Evolutionary conservation across 371 early-diverging fungal species (phyloP).

Genomic region (Rhizomucor miehei): DNA sequence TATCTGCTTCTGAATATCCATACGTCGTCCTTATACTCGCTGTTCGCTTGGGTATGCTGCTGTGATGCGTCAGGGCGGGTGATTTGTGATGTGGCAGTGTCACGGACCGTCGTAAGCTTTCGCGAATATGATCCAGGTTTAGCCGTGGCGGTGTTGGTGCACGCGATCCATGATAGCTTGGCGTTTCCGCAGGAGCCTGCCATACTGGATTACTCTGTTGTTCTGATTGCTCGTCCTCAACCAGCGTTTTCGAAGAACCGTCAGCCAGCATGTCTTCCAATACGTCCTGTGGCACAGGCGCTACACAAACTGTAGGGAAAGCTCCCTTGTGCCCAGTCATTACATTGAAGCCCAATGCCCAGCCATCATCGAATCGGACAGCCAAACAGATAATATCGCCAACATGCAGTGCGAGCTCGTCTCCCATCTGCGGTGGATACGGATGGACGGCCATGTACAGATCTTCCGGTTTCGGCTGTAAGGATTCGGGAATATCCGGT

Average conservation of each 20-base stretch:
- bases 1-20: slow-evolving; percentile 29
- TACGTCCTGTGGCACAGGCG: slow-evolving; percentile 32
- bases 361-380: slow-evolving; percentile 65
- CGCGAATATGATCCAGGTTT: slow-evolving; percentile 17
- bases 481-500: slow-evolving; percentile 3
- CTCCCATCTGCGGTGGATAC: slow-evolving; percentile 60
- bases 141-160: slow-evolving; percentile 1
- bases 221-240: slow-evolving; percentile 20
- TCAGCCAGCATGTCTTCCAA: slow-evolving; percentile 29
- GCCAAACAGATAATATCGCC: slow-evolving; percentile 68
- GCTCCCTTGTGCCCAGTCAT: slow-evolving; percentile 65
- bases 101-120: slow-evolving; percentile 25
- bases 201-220: too few relatives aligned
- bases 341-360: slow-evolving; percentile 72
- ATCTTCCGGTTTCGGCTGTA: slow-evolving; percentile 25
- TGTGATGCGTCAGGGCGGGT: slow-evolving; percentile 24
- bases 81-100: slow-evolving; percentile 1
- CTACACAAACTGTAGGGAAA: slow-evolving; percentile 69
- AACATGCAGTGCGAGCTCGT: slow-evolving; percentile 63
- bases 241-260: slow-evolving; percentile 22
- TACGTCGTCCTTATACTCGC: slow-evolving; percentile 35
- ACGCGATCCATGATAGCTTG: too few relatives aligned
- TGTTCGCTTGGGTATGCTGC: slow-evolving; percentile 42
- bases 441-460: slow-evolving; percentile 54
- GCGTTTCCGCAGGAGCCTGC: too few relatives aligned